phyloP scores from a whole-genome alignment of 2,329 filamentous ascomycete species.

The Nothopassalora personata region DNA sequence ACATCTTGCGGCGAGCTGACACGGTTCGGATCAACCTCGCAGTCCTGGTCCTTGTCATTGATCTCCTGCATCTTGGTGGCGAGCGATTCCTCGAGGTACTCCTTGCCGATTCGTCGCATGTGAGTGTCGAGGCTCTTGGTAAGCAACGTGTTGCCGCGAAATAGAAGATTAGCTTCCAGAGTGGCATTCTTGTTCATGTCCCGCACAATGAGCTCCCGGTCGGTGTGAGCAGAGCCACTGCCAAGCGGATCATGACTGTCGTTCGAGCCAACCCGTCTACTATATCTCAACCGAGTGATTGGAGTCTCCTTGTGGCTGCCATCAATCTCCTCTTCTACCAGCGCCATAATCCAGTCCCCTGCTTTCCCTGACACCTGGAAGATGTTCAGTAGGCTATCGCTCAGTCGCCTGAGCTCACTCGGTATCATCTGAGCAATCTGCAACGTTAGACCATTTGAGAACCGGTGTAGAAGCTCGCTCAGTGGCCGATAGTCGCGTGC shows the following conservation, averaged over 20 bases:
- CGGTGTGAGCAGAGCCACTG: slow-evolving; percentile 39
- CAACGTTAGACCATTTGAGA: slow-evolving; percentile 74
- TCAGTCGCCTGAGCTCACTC: slow-evolving; percentile 69
- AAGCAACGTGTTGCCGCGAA: slow-evolving; percentile 87
- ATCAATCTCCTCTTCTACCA: slow-evolving; percentile 96
- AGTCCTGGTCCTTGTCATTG: slow-evolving; percentile 83
- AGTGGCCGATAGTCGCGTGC: slow-evolving; percentile 78
- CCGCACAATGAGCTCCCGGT: slow-evolving; percentile 66
- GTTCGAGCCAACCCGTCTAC: slow-evolving; percentile 60
- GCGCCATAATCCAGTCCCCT: slow-evolving; percentile 81
- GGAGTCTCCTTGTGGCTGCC: slow-evolving; percentile 78
- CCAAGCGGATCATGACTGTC: slow-evolving; percentile 56
- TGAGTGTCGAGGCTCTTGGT: slow-evolving; percentile 92
- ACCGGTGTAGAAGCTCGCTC: slow-evolving; percentile 76
- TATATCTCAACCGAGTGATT: slow-evolving; percentile 62
- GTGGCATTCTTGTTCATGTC: slow-evolving; percentile 75
- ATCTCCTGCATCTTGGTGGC: slow-evolving; percentile 84
- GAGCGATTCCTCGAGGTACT: slow-evolving; percentile 83
- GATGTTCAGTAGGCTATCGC: slow-evolving; percentile 85
- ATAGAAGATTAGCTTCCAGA: slow-evolving; percentile 87
- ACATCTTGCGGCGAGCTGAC: slow-evolving; percentile 64
- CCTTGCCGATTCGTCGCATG: slow-evolving; percentile 88
- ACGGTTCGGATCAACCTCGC: slow-evolving; percentile 88
- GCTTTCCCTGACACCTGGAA: slow-evolving; percentile 86
- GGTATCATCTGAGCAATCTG: slow-evolving; percentile 78